Evolutionary conservation across 2,329 filamentous ascomycete species (phyloP).

Genomic region (Colletotrichum sp.): DNA sequence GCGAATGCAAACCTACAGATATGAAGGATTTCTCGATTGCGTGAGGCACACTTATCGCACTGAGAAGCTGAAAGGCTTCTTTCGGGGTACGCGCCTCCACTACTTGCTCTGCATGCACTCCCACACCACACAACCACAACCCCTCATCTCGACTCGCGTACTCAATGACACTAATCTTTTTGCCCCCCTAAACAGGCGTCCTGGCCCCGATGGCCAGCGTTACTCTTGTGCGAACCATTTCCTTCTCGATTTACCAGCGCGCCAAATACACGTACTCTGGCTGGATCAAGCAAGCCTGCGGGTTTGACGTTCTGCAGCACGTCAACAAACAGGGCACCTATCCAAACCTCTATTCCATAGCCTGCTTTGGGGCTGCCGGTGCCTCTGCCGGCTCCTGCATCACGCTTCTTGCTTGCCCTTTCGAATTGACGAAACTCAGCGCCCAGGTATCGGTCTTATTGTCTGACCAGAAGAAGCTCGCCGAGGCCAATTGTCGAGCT

Average conservation of each 20-base stretch:
- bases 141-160: neutral
- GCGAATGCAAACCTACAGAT: conserved; percentile 87
- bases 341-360: conserved; percentile 74
- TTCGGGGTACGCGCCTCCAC: conserved; percentile 63
- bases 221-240: conserved; percentile 77
- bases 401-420: conserved; percentile 82
- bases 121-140: neutral
- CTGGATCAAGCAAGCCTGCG: conserved; percentile 71
- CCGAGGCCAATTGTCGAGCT: conserved; percentile 34
- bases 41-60: conserved; percentile 76
- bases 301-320: conserved; percentile 73
- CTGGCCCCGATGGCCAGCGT: conserved; percentile 81
- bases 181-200: conserved; percentile 59
- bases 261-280: conserved; percentile 76
- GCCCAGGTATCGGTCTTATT: conserved; percentile 84
- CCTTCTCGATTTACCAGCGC: conserved; percentile 80
- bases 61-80: conserved; percentile 79
- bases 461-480: conserved; percentile 58
- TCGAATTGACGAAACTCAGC: conserved; percentile 88
- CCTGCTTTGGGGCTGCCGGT: conserved; percentile 79
- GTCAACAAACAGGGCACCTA: conserved; percentile 74
- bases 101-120: neutral
- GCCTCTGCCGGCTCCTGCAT: conserved; percentile 82
- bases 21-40: conserved; percentile 76
- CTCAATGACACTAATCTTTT: conserved; percentile 11